Conservation (phyloP, 768 basidiomycete species). For the Rubroboletus satanas region DNA sequence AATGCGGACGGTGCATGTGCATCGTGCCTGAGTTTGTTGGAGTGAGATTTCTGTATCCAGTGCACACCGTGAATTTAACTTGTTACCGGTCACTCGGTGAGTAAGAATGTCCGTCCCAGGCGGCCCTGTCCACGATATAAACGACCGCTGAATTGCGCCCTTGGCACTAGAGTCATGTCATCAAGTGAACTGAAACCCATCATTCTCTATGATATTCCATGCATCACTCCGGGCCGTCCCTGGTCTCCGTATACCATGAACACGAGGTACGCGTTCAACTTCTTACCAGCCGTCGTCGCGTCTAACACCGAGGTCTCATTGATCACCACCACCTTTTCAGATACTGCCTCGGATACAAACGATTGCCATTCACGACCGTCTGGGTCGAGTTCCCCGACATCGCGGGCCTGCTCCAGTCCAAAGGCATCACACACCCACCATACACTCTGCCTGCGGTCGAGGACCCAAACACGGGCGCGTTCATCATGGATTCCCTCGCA, state of each 20-base stretch:
- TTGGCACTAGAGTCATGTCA: constrained; percentile 1
- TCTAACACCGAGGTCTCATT: neutral
- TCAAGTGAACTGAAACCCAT: constrained; percentile 20
- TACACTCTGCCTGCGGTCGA: constrained; percentile 50
- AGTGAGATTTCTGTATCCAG: neutral
- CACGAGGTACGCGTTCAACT: neutral
- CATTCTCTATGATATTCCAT: constrained; percentile 36
- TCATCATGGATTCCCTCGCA: constrained; percentile 39
- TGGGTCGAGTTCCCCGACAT: constrained; percentile 44
- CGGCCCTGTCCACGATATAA: neutral
- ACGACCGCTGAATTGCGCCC: neutral
- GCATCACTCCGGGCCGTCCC: constrained; percentile 20
- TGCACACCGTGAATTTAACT: neutral
- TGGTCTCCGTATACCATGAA: constrained; percentile 36
- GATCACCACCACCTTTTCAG: neutral
- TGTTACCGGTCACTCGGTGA: neutral
- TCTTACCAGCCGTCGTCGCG: too few relatives aligned
- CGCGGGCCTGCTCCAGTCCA: constrained; percentile 25
- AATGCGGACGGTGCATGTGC: too few relatives aligned
- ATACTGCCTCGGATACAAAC: constrained; percentile 16
- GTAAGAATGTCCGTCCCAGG: neutral
- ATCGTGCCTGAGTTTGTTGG: neutral
- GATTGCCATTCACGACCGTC: constrained; percentile 10
- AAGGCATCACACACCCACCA: constrained; percentile 21
- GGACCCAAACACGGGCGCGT: constrained; percentile 39